phyloP scores from a whole-genome alignment of 2,329 filamentous ascomycete genomes.

The Gliomastix tumulicola region DNA sequence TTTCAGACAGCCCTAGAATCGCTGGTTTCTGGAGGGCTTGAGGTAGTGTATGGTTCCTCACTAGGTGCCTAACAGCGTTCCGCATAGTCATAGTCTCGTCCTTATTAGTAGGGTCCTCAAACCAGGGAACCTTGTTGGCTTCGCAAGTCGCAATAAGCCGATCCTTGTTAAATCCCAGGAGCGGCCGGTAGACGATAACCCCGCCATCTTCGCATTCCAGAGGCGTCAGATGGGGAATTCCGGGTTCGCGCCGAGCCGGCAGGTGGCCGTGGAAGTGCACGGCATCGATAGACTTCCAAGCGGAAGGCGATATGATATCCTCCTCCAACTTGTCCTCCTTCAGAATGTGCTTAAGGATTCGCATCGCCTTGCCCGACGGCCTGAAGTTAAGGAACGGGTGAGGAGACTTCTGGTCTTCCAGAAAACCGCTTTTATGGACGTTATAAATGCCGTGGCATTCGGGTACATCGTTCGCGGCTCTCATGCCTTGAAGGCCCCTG shows the following conservation, averaged over 20 bases:
- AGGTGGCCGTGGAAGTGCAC: constrained; percentile 18
- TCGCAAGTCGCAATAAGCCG: constrained; percentile 70
- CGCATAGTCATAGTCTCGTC: constrained; percentile 70
- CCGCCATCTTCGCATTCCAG: constrained; percentile 55
- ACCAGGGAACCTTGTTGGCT: constrained; percentile 62
- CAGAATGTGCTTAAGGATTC: constrained; percentile 17
- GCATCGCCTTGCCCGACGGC: constrained; percentile 19
- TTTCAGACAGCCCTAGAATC: constrained; percentile 53
- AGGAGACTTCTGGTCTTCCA: constrained; percentile 33
- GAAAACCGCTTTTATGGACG: constrained; percentile 57
- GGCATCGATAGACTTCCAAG: constrained; percentile 7
- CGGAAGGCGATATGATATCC: background rate
- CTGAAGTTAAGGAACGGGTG: constrained; percentile 30
- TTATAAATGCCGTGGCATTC: constrained; percentile 74
- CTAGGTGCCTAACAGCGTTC: constrained; percentile 71
- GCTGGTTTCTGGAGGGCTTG: constrained; percentile 58
- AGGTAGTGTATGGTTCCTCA: constrained; percentile 54
- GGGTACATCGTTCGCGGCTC: constrained; percentile 60
- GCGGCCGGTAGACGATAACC: constrained; percentile 59
- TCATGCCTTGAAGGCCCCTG: constrained; percentile 69
- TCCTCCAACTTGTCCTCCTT: constrained; percentile 11
- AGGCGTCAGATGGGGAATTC: constrained; percentile 23
- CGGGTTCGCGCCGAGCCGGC: constrained; percentile 7
- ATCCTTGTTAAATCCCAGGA: constrained; percentile 65
- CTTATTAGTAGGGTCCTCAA: constrained; percentile 77